A percentile compares a stretch with the other conserved stretches of the same genome.
phyloP scores from a whole-genome alignment of 2,329 filamentous ascomycete genomes.

The Ascosphaera acerosa region DNA sequence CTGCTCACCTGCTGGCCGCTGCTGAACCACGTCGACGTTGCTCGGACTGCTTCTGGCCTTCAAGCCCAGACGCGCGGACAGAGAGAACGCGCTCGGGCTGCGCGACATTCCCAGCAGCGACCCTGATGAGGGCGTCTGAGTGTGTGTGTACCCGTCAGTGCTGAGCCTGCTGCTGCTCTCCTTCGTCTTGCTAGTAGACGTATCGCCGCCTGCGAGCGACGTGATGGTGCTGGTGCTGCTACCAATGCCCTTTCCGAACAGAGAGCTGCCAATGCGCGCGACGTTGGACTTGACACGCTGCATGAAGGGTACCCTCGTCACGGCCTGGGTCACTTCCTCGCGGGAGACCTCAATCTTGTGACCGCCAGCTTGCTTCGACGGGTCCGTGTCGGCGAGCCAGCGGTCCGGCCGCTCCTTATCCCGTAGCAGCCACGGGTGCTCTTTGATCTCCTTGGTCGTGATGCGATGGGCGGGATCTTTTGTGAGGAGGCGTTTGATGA shows the following conservation, averaged over 20 bases:
- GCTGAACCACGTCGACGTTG: not conserved
- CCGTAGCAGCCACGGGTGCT: constrained; percentile 70
- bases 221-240: constrained; percentile 3
- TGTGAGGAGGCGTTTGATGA: constrained; percentile 52
- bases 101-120: not conserved
- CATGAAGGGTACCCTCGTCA: constrained; percentile 68
- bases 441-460: constrained; percentile 72
- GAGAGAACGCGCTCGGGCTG: not conserved
- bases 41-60: too few species aligned
- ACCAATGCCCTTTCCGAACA: constrained; percentile 14
- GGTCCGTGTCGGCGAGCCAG: constrained; percentile 92
- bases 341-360: constrained; percentile 81
- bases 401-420: constrained; percentile 46
- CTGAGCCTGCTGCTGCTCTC: not conserved
- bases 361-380: constrained; percentile 48
- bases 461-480: constrained; percentile 84
- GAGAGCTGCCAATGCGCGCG: constrained; percentile 37
- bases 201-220: constrained; percentile 4
- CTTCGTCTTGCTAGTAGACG: constrained; percentile 1
- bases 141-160: too few species aligned
- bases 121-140: not conserved
- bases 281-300: constrained; percentile 62
- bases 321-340: constrained; percentile 67
- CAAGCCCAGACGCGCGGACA: not conserved
- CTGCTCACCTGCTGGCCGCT: not conserved